Evolutionary conservation across 2,329 filamentous ascomycete species (phyloP).

Genomic region (Beauveria brongniartii): DNA sequence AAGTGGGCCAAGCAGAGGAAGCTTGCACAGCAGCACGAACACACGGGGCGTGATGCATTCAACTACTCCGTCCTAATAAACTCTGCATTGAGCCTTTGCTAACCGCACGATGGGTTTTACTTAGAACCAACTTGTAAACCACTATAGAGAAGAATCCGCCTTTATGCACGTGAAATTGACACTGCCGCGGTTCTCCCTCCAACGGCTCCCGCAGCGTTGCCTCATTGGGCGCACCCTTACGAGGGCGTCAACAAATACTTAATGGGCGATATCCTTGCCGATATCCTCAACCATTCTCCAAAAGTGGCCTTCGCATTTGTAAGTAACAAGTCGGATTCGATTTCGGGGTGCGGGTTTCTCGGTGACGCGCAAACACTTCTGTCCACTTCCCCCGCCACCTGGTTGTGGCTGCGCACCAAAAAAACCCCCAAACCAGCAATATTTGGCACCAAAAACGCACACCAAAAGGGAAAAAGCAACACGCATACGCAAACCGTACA

Average conservation of each 20-base stretch:
- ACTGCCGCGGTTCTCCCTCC: neutral
- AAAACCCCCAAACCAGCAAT: neutral
- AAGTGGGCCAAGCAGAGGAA: neutral
- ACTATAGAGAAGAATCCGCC: neutral
- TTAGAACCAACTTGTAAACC: neutral
- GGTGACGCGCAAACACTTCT: conserved; percentile 5
- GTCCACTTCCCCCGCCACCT: conserved; percentile 12
- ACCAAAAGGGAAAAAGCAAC: neutral
- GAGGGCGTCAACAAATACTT: neutral
- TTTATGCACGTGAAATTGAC: neutral
- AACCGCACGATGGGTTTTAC: neutral
- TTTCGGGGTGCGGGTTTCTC: neutral
- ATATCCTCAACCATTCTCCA: neutral
- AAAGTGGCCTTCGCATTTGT: neutral
- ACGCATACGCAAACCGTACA: no score
- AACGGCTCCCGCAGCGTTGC: neutral
- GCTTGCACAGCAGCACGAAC: neutral
- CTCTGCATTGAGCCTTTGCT: neutral
- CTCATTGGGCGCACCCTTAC: conserved; percentile 1
- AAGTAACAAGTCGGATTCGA: neutral
- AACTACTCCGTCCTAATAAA: neutral
- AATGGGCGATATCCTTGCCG: neutral
- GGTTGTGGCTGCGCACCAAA: conserved; percentile 11
- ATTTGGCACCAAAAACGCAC: neutral
- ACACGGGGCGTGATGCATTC: neutral